Base-by-base conservation (phyloP, 192 early-diverging fungal genomes). In the Pilaira anomala region DNA sequence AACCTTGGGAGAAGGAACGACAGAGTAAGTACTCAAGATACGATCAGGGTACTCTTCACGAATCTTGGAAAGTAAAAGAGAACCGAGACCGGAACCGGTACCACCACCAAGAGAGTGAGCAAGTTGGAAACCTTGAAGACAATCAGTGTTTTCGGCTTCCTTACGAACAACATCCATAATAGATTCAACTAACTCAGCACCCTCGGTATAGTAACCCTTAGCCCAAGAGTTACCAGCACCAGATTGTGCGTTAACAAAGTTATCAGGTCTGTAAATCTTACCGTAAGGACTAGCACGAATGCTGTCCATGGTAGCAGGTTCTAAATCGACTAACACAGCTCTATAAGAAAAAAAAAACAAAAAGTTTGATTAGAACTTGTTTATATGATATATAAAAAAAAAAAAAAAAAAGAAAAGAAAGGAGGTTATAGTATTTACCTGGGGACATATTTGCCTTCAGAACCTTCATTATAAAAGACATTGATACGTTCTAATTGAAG, bases 201-300 rank as follows among this genome's bases (percentile, higher is more conserved):
- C 87, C 73, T 90, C 88, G 11, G 87, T 89, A 55, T 90, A 90
- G 64, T 88, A 85, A 21, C 88, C 88, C 74, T 91, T 94, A 45
- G 94, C 94, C 91, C 93, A 95, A 76, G 94, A 92, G 81, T 95
- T 97, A 56, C 94, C 94, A n/a, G 94, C 93, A 52, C 94, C 94
- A 42, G 75, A 83, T 51, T 77, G 64, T 4, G 80, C 87, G 65
- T 75, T 74, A 19, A 88, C 61, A 60, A 83, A 85, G 73, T 83
- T 87, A 63, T 90, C 88, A 13, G 88, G 88, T 6, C 85, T 76
- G 76, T 88, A 89, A 52, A 90, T 68, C 8, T 61, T 28, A 49
- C 88, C 86, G 54, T 79, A 83, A 19, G 75, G 63, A 67, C 85
- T 68, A 30, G 74, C 49, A 53, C 77, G 70, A 69, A 90, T 84